Evolutionary conservation across 345 rosid genomes (phyloP).

Genomic region (Melaleuca alternifolia): DNA sequence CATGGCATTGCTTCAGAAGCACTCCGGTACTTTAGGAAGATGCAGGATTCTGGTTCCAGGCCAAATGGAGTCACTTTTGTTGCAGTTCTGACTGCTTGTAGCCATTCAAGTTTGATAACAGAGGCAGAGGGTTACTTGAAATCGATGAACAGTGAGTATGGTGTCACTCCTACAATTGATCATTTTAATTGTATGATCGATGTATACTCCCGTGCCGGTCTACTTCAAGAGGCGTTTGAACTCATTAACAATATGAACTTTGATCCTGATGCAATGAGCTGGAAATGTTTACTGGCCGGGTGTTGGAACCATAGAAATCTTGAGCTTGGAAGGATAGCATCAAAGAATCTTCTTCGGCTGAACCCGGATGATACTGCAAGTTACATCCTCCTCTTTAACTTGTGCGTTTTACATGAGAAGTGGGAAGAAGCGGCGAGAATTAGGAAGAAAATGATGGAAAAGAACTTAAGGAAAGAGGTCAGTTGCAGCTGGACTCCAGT

Average conservation of each 20-base stretch:
- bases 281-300: slow-evolving; percentile 70
- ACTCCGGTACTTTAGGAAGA: slow-evolving; percentile 41
- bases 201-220: slow-evolving; percentile 56
- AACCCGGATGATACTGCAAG: slow-evolving; percentile 61
- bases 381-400: slow-evolving; percentile 55
- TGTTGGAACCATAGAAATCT: slow-evolving; percentile 64
- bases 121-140: slow-evolving; percentile 42
- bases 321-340: slow-evolving; percentile 52
- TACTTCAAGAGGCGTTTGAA: slow-evolving; percentile 38
- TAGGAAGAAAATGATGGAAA: slow-evolving; percentile 53
- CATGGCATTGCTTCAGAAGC: slow-evolving; percentile 64
- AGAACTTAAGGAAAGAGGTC: slow-evolving; percentile 50
- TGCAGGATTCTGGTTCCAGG: slow-evolving; percentile 29
- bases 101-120: slow-evolving; percentile 53
- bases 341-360: slow-evolving; percentile 40
- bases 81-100: slow-evolving; percentile 65
- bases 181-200: slow-evolving; percentile 66
- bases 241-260: slow-evolving; percentile 50
- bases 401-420: slow-evolving; percentile 34
- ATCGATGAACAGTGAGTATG: slow-evolving; percentile 32
- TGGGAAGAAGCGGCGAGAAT: slow-evolving; percentile 64
- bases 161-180: slow-evolving; percentile 47
- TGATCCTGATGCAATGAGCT: slow-evolving; percentile 53
- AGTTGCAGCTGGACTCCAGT: slow-evolving; percentile 70
- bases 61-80: slow-evolving; percentile 66